Base-by-base conservation (phyloP, 2,329 filamentous ascomycete genomes). In the Trichoderma guizhouense region DNA sequence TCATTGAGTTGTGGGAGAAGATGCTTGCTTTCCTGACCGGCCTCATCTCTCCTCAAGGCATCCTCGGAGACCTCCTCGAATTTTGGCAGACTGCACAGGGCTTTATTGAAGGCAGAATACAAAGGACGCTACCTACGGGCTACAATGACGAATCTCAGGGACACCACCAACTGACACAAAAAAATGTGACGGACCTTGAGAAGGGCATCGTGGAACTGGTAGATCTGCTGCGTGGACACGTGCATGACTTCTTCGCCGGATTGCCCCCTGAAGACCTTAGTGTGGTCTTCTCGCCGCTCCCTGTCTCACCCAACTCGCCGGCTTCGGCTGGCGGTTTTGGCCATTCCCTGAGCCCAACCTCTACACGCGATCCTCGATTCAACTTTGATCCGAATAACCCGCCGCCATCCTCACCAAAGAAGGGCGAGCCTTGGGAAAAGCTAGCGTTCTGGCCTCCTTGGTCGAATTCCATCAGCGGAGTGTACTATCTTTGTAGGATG, bases 381-480 rank as follows among this genome's bases (percentile, higher is more conserved):
- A 92, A 91, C 70, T 89, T 97, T 72, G 94, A 97, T 78, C 86
- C 89, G 0, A 92, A 88, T 78, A 94, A 93, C 74, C 84, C 93
- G 3, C 95, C 94, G 1, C 90, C 91, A 12, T 90, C 91, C 1
- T 93, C 92, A 0, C 93, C 94, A 0, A 93, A 87, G 76, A 89
- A 88, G 58, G 95, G 95, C 7, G 94, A 97, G 76, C 84, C 91
- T 0, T 98, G 94, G 94, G 96, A 98, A 78, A 92, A 95, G 83
- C 90, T 96, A 80, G 95, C 95, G 0, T 99, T 98, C 81, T 98
- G 95, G 95, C 95, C 95, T 5, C 96, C 95, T 0, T 92, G 93
- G 83, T 93, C 94, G 2, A 98, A 98, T 78, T 95, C 95, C 0
- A 84, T 98, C 28, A 97, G 94, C 72, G 95, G 93, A n/a, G 93